Base-by-base conservation (phyloP, 2,329 filamentous ascomycete species). In the Rhinocladiella mackenziei region DNA sequence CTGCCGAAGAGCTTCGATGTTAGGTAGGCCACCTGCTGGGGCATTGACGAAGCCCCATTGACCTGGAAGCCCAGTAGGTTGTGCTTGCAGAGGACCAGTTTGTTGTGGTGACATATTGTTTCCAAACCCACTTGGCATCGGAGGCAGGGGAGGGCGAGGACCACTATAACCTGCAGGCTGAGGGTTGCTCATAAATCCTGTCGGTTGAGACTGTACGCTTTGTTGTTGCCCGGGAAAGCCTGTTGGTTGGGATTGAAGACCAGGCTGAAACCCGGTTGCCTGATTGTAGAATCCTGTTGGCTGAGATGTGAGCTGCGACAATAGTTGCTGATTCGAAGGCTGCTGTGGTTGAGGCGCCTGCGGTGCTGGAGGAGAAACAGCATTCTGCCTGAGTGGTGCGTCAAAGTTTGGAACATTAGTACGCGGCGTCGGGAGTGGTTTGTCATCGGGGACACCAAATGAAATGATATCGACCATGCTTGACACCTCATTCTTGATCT, bases 391-490 rank as follows among this genome's bases (percentile, higher is more conserved):
- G 28, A 74, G 58, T 19, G 75, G 71, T 36, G 77, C 69, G 60
- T 77, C 79, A 60, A 91, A 88, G 57, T 80, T 83, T 1, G 86
- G 83, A 11, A 79, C 79, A 64, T 86, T 89, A 48, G 72, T 78
- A 41, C 73, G 73, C 3, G 71, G 68, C 14, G 76, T 67, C 29
- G 66, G 65, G 11, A 69, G 56, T 10, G 69, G 71, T 28, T 70
- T 71, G 19, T 91, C 84, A 54, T 98, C 92, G 1, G 80, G 81
- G 17, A 96, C 78, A 56, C 84, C 88, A 63, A 98, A 98, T 48
- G 89, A 95, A 62, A 98, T 98, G 44, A 98, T 98, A 62, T 98
- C 92, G 29, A 98, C 92, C 89, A 98, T 97, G 67, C 92, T 95
- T 3, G 91, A 97, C 13, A 98, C 92, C 65, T 98, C 92, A 59